A percentile compares a stretch with the other conserved stretches of the same genome.
Conservation (phyloP, 768 basidiomycete species). For the Leccinum olivaceopallidum region DNA sequence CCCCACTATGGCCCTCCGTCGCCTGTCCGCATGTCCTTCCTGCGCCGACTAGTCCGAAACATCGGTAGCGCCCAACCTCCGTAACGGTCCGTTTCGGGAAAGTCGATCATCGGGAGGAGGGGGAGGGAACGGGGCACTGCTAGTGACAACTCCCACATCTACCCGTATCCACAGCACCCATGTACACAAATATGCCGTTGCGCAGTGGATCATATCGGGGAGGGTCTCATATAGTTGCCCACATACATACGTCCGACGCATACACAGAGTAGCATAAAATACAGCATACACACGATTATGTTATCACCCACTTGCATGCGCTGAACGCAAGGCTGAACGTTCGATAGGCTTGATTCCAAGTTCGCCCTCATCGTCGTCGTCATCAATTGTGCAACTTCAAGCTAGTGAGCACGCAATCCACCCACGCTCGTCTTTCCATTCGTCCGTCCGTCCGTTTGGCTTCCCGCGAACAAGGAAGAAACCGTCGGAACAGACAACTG, state of each 20-base stretch:
- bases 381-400: not conserved
- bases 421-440: not conserved
- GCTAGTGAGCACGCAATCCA: not conserved
- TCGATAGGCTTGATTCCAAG: too few species aligned
- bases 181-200: not conserved
- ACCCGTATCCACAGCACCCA: not conserved
- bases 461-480: not conserved
- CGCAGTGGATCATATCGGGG: not conserved
- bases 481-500: not conserved
- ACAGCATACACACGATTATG: too few species aligned
- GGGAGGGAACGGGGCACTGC: not conserved
- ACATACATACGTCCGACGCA: too few species aligned
- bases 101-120: slow-evolving; percentile 6
- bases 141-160: not conserved
- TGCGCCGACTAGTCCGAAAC: not conserved
- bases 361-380: not conserved
- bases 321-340: too few species aligned
- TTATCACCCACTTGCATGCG: too few species aligned
- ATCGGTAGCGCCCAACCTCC: not conserved
- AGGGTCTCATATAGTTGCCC: not conserved
- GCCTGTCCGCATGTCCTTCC: slow-evolving; percentile 6
- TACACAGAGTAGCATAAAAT: too few species aligned
- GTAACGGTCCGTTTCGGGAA: not conserved
- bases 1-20: slow-evolving; percentile 10
- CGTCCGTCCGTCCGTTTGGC: not conserved